Evolutionary conservation across 1,284 basidiomycete species (phyloP).

Genomic region (Lignosus rhinocerotis): DNA sequence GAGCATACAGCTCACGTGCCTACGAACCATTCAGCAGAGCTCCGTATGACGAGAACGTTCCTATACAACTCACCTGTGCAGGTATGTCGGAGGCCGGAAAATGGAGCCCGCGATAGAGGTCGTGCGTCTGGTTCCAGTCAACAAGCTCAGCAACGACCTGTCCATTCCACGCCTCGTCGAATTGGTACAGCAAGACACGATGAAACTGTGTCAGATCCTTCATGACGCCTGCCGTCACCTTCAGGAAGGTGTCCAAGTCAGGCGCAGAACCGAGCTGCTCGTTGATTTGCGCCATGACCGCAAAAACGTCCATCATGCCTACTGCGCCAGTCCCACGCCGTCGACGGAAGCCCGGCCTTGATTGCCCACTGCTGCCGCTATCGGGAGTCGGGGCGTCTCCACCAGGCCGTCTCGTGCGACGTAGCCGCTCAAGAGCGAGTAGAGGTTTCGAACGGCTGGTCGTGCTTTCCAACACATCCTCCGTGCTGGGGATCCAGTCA

Average conservation of each 20-base stretch:
- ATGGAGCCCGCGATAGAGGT: conserved; percentile 76
- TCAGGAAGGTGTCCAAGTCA: conserved; percentile 74
- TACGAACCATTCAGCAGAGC: conserved; percentile 2
- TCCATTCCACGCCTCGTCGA: conserved; percentile 73
- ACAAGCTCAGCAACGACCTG: conserved; percentile 85
- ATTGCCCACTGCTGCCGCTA: conserved; percentile 4
- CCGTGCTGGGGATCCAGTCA: conserved; percentile 51
- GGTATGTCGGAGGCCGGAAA: conserved; percentile 67
- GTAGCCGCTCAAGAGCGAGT: conserved; percentile 70
- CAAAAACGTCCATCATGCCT: conserved; percentile 81
- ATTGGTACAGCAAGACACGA: conserved; percentile 88
- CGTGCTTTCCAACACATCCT: conserved; percentile 76
- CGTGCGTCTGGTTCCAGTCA: conserved; percentile 80
- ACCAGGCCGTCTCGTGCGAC: conserved; percentile 43
- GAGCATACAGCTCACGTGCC: conserved; percentile 33
- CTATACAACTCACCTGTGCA: conserved; percentile 44
- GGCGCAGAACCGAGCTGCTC: conserved; percentile 77
- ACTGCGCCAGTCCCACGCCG: conserved; percentile 38
- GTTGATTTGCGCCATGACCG: conserved; percentile 82
- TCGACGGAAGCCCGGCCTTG: conserved; percentile 24
- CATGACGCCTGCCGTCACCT: conserved; percentile 78
- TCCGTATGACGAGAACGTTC: neutral
- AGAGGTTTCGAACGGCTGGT: conserved; percentile 74
- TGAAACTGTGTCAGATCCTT: conserved; percentile 86
- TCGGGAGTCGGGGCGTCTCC: conserved; percentile 16